A percentile compares a stretch with the other conserved stretches of the same genome.
Conservation (phyloP, 2,329 filamentous ascomycete species). For the Aspergillus hortae region DNA sequence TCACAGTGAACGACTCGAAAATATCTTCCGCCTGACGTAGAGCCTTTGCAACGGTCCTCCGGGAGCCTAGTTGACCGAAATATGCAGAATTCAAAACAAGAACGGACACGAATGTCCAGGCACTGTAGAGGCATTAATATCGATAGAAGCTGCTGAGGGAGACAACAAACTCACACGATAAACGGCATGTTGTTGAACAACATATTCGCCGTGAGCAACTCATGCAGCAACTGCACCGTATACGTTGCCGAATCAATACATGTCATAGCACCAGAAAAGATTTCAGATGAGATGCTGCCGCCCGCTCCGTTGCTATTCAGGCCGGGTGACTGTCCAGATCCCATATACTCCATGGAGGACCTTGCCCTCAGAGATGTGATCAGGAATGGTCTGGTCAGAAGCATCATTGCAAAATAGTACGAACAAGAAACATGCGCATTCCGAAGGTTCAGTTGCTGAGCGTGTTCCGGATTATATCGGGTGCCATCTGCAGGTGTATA, state of each 20-base stretch:
- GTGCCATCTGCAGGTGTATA: background rate
- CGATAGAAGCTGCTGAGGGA: background rate
- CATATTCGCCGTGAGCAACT: background rate
- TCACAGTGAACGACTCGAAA: background rate
- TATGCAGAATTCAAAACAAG: background rate
- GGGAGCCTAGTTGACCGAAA: background rate
- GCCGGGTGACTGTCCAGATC: background rate
- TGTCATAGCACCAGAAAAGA: background rate
- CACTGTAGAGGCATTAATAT: background rate
- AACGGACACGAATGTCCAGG: background rate
- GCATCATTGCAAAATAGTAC: slow-evolving; percentile 5
- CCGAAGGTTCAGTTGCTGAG: background rate
- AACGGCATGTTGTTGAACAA: slow-evolving; percentile 1
- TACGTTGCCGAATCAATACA: background rate
- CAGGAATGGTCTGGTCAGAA: slow-evolving; percentile 3
- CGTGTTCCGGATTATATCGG: background rate
- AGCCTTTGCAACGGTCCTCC: background rate
- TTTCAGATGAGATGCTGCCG: background rate
- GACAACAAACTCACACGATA: background rate
- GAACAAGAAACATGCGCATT: slow-evolving; percentile 1
- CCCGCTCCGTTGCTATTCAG: background rate
- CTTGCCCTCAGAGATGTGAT: background rate
- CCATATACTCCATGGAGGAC: background rate
- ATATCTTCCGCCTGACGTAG: background rate
- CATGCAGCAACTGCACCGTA: background rate